phyloP scores from a whole-genome alignment of 352 stramenopile species.

The Globisporangium echinulatum region DNA sequence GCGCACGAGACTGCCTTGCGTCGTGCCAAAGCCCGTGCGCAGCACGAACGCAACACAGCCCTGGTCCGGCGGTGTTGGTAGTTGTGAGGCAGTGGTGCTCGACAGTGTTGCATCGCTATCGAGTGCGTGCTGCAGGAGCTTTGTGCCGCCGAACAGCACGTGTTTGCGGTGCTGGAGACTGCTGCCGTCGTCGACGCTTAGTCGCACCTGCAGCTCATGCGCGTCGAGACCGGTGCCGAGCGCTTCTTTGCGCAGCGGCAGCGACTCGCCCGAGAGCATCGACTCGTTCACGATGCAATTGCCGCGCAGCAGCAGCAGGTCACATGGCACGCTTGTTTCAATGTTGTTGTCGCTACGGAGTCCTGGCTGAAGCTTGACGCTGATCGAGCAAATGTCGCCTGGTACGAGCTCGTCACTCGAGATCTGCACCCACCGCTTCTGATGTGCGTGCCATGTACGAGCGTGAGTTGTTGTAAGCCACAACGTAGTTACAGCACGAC shows the following conservation, averaged over 20 bases:
- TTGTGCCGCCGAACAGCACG: conserved; percentile 76
- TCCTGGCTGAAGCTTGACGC: conserved; percentile 19
- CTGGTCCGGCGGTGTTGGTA: conserved; percentile 57
- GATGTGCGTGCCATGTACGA: neutral
- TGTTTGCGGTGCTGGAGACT: conserved; percentile 45
- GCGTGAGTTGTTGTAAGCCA: too few relatives aligned
- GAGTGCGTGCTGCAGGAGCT: conserved; percentile 29
- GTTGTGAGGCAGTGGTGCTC: too few relatives aligned
- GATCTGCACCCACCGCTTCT: conserved; percentile 54
- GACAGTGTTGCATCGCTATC: conserved; percentile 7
- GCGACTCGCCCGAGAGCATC: conserved; percentile 94
- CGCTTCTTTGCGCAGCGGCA: conserved; percentile 90
- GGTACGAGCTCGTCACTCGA: conserved; percentile 69
- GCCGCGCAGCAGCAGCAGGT: conserved; percentile 89
- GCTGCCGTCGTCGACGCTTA: conserved; percentile 25
- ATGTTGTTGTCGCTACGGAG: conserved; percentile 4
- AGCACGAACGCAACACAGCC: conserved; percentile 89
- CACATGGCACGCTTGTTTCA: conserved; percentile 65
- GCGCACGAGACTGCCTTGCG: conserved; percentile 91
- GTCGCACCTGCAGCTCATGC: conserved; percentile 9
- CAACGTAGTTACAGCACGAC: neutral
- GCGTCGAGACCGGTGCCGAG: conserved; percentile 14
- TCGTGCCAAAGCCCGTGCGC: conserved; percentile 91
- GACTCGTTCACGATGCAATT: conserved; percentile 94
- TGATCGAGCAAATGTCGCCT: conserved; percentile 83